Evolutionary conservation across 2,329 filamentous ascomycete species (phyloP).

Genomic region (Verticillium isaacii): DNA sequence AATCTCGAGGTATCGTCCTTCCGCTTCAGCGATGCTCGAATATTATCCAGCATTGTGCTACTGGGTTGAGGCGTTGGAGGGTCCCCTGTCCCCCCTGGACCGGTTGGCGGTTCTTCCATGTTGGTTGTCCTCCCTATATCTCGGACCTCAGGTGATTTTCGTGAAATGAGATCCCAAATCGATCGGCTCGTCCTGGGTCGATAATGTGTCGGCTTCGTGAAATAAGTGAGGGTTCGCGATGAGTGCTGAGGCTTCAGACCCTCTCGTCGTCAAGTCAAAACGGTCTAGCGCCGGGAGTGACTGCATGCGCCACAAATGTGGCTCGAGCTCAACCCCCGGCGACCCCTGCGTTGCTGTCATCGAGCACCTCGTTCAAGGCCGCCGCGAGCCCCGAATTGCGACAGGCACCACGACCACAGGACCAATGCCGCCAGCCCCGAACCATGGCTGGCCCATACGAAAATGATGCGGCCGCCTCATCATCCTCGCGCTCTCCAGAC

Average conservation of each 20-base stretch:
- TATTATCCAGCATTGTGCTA: slow-evolving; percentile 36
- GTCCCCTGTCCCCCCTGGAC: background rate
- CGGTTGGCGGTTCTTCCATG: background rate
- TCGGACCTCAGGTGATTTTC: background rate
- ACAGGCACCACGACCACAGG: background rate
- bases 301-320: background rate
- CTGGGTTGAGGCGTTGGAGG: background rate
- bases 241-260: background rate
- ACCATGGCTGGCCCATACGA: slow-evolving; percentile 35
- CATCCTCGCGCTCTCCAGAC: slow-evolving; percentile 22
- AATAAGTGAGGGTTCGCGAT: background rate
- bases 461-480: slow-evolving; percentile 27
- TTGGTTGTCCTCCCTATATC: background rate
- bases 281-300: background rate
- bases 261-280: background rate
- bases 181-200: background rate
- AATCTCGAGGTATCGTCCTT: slow-evolving; percentile 66
- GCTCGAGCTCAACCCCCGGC: background rate
- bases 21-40: slow-evolving; percentile 49
- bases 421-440: slow-evolving; percentile 17
- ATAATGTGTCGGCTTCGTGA: background rate
- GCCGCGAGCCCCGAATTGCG: background rate
- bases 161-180: no score
- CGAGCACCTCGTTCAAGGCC: background rate
- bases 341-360: background rate